Evolutionary conservation across 2,329 filamentous ascomycete species (phyloP).

Genomic region (Xylariomycetidae sp.): DNA sequence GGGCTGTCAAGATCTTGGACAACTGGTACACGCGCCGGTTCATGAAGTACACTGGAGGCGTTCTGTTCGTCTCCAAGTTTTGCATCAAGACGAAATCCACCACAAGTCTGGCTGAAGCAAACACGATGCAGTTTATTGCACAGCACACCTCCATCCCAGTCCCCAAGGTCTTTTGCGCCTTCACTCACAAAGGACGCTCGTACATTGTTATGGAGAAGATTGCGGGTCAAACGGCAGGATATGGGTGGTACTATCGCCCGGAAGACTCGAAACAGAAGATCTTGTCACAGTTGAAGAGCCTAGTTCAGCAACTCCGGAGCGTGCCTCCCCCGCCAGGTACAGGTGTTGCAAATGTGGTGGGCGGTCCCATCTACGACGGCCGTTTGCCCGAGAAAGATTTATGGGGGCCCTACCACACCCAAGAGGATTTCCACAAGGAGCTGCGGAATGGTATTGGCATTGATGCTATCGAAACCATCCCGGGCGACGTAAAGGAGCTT

Average conservation of each 20-base stretch:
- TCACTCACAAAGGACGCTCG: slow-evolving; percentile 30
- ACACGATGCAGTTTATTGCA: slow-evolving; percentile 35
- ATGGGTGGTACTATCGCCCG: slow-evolving; percentile 3
- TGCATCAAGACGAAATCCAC: slow-evolving; percentile 22
- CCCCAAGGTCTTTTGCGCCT: slow-evolving; percentile 39
- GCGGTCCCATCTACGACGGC: slow-evolving; percentile 23
- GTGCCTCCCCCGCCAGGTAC: slow-evolving; percentile 12
- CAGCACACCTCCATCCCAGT: slow-evolving; percentile 40
- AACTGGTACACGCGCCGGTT: neutral
- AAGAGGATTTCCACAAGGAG: slow-evolving; percentile 28
- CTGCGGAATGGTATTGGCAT: slow-evolving; percentile 16
- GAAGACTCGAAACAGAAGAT: slow-evolving; percentile 9
- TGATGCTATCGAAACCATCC: slow-evolving; percentile 1
- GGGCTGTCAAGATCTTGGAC: neutral
- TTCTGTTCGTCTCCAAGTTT: neutral
- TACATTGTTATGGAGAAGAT: slow-evolving; percentile 44
- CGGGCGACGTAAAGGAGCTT: slow-evolving; percentile 10
- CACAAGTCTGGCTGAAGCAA: slow-evolving; percentile 31
- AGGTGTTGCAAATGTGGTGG: slow-evolving; percentile 19
- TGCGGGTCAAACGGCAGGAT: slow-evolving; percentile 12
- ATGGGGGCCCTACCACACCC: slow-evolving; percentile 28
- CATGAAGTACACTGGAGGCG: slow-evolving; percentile 6
- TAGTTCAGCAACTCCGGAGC: slow-evolving; percentile 18
- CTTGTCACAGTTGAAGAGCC: slow-evolving; percentile 14
- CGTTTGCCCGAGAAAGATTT: slow-evolving; percentile 17